phyloP scores from a whole-genome alignment of 148 eudicot species.

The Amaranthus palmeri region DNA sequence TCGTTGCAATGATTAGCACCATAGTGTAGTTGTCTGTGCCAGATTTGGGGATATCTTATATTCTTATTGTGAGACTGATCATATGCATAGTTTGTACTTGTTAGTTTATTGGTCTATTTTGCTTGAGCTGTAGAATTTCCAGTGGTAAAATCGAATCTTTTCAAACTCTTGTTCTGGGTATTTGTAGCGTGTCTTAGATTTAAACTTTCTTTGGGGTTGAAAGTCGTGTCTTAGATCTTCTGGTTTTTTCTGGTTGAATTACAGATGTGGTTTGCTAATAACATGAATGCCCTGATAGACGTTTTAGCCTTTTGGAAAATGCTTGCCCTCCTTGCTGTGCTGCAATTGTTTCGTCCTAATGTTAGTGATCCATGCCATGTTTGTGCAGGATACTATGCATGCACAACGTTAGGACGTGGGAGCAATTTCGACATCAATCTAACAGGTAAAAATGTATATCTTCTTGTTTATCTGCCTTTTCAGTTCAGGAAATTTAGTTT shows the following conservation, averaged over 20 bases:
- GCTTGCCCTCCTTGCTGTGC: neutral
- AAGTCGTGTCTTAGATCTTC: neutral
- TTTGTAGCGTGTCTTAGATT: neutral
- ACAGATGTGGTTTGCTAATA: neutral
- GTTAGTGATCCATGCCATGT: conserved; percentile 5
- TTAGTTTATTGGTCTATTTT: neutral
- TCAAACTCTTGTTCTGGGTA: neutral
- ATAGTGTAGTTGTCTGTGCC: too few species aligned
- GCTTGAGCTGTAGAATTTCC: neutral
- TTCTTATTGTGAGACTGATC: neutral
- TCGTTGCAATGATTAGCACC: too few species aligned
- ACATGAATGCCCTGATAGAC: neutral
- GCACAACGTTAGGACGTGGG: conserved; percentile 48
- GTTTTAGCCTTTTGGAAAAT: neutral
- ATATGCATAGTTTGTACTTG: neutral
- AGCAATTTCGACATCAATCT: conserved; percentile 46
- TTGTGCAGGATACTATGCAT: conserved; percentile 56
- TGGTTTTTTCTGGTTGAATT: neutral
- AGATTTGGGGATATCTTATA: neutral
- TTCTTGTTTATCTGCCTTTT: neutral
- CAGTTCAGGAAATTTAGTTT: neutral
- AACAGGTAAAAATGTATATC: conserved; percentile 42
- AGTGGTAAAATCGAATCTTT: too few species aligned
- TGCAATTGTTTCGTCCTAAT: neutral
- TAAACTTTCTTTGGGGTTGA: neutral